These are phyloP conservation scores for Ganoderma meredithae DNA, from an alignment of 1,284 basidiomycete genomes.

Conservation along the genomic window DNA sequence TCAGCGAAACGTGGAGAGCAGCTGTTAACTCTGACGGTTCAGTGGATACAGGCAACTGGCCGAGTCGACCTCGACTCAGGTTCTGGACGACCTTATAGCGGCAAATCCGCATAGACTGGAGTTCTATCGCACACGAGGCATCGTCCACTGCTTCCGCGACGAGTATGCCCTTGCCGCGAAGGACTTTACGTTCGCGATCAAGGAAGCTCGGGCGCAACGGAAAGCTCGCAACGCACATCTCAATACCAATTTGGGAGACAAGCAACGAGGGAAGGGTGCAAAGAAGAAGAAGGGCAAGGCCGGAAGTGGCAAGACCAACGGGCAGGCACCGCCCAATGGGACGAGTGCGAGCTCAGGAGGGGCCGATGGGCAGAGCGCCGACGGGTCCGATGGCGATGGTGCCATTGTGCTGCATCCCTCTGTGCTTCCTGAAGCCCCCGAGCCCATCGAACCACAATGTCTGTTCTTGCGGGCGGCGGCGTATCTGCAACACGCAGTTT, in stretches of 20 bases:
- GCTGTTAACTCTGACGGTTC: conserved; percentile 5
- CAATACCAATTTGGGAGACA: conserved; percentile 47
- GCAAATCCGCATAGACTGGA: conserved; percentile 76
- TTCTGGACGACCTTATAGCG: conserved; percentile 78
- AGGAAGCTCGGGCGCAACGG: conserved; percentile 73
- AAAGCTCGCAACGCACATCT: conserved; percentile 65
- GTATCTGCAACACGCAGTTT: conserved; percentile 77
- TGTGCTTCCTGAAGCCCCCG: conserved; percentile 73
- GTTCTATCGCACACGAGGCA: conserved; percentile 82
- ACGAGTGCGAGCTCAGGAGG: conserved; percentile 53
- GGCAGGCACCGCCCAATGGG: conserved; percentile 69
- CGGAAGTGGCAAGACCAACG: conserved; percentile 55
- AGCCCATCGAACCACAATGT: conserved; percentile 82
- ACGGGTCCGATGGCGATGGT: conserved; percentile 61
- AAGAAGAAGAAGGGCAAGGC: conserved; percentile 55
- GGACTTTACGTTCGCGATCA: conserved; percentile 81
- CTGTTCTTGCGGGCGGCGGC: conserved; percentile 82
- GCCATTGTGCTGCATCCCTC: conserved; percentile 67
- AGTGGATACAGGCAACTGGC: conserved; percentile 70
- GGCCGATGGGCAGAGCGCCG: conserved; percentile 46
- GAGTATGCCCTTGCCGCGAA: conserved; percentile 75
- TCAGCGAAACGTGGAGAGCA: conserved; percentile 20
- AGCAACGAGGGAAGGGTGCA: conserved; percentile 54
- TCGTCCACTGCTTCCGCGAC: conserved; percentile 85
- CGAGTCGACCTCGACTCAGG: conserved; percentile 75